Evolutionary conservation across 371 early-diverging fungal species (phyloP).

Genomic region (Mucor racemosus): DNA sequence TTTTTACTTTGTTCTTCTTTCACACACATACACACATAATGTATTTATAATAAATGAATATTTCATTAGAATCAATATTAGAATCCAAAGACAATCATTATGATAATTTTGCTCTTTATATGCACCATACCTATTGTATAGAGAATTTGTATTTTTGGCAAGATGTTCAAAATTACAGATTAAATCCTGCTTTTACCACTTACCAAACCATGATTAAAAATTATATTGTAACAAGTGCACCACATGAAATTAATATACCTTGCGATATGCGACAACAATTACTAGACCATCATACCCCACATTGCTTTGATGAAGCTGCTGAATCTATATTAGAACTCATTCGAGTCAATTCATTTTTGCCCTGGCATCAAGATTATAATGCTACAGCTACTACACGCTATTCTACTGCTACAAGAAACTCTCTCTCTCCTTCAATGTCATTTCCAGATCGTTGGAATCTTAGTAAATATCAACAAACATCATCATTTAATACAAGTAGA

Average conservation of each 20-base stretch:
- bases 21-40: not conserved
- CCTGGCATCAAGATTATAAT: constrained; percentile 17
- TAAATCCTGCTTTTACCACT: not conserved
- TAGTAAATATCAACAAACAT: not conserved
- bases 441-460: constrained; percentile 12
- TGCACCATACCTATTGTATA: constrained; percentile 41
- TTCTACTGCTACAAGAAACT: not conserved
- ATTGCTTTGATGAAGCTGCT: constrained; percentile 34
- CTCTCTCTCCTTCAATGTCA: constrained; percentile 15
- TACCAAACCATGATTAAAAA: constrained; percentile 36
- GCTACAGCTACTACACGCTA: not conserved
- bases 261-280: constrained; percentile 48
- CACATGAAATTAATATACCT: constrained; percentile 52
- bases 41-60: constrained; percentile 2
- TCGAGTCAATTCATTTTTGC: constrained; percentile 29
- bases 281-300: constrained; percentile 15
- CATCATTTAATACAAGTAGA: not conserved
- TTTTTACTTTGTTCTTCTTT: constrained; percentile 20
- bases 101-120: constrained; percentile 34
- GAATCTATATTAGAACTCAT: constrained; percentile 45
- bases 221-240: constrained; percentile 38
- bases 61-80: constrained; percentile 39
- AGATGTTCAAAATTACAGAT: constrained; percentile 38
- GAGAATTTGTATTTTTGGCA: constrained; percentile 49
- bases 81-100: constrained; percentile 27